A percentile compares a stretch with the other conserved stretches of the same genome.
These are phyloP conservation scores for Otatea glauca DNA, from an alignment of 176 grass and related monocot genomes.

Conservation along the genomic window DNA sequence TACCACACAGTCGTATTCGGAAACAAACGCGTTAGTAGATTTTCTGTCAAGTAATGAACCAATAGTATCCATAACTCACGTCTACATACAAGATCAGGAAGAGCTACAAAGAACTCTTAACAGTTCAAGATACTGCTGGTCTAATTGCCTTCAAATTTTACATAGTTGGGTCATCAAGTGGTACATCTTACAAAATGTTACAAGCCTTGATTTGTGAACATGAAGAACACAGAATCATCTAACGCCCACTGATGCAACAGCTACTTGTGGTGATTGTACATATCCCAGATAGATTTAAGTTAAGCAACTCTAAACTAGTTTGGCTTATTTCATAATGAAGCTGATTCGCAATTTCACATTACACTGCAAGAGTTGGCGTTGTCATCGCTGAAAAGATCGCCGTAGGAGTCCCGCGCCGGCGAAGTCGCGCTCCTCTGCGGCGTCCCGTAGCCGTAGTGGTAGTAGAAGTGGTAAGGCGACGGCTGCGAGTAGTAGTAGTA, in stretches of 20 bases:
- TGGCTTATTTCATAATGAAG: neutral
- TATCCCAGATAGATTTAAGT: neutral
- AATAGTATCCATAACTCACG: too few species aligned
- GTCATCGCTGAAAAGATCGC: constrained; percentile 55
- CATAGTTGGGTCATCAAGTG: neutral
- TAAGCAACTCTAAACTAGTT: neutral
- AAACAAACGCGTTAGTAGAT: too few species aligned
- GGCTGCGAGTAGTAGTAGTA: neutral
- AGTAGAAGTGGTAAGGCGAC: constrained; percentile 7
- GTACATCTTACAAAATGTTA: constrained; percentile 22
- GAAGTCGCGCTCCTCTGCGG: neutral
- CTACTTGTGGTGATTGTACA: neutral
- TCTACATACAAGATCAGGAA: neutral
- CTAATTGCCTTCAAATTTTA: neutral
- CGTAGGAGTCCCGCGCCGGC: constrained; percentile 25
- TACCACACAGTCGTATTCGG: too few species aligned
- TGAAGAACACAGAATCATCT: constrained; percentile 19
- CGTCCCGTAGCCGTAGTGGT: constrained; percentile 28
- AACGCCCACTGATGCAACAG: neutral
- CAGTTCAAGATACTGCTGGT: neutral
- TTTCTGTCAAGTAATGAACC: too few species aligned
- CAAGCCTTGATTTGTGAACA: neutral
- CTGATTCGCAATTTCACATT: constrained; percentile 29
- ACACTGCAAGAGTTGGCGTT: constrained; percentile 53
- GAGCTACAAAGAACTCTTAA: neutral